phyloP scores from a whole-genome alignment of 192 early-diverging fungal species.

The Mortierella alpina region DNA sequence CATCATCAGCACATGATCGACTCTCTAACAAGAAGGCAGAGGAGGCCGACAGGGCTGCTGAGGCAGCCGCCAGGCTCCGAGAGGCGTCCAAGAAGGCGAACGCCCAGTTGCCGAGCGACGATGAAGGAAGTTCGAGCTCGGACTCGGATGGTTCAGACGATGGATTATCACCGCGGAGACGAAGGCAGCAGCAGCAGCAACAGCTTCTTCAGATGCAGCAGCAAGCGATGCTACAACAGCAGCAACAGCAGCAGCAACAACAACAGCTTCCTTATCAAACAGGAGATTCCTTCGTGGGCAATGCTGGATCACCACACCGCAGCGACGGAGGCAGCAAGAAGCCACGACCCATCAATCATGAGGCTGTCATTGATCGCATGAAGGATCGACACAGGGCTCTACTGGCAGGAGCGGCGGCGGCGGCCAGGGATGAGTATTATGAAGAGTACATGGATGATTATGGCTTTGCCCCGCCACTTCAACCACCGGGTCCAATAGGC shows the following conservation, averaged over 20 bases:
- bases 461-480: conserved; percentile 2
- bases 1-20: not conserved
- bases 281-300: not conserved
- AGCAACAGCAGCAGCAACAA: conserved; percentile 10
- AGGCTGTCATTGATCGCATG: conserved; percentile 38
- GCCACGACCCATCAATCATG: conserved; percentile 7
- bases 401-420: conserved; percentile 18
- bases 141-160: conserved; percentile 24
- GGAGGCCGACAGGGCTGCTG: conserved; percentile 17
- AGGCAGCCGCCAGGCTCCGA: conserved; percentile 15
- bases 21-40: not conserved
- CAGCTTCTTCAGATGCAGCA: conserved; percentile 1
- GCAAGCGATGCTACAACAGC: conserved; percentile 2
- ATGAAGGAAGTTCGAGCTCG: conserved; percentile 28
- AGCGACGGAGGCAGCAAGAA: not conserved
- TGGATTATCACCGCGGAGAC: not conserved
- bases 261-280: conserved; percentile 5
- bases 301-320: not conserved
- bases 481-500: conserved; percentile 1
- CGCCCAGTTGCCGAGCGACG: conserved; percentile 40
- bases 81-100: conserved; percentile 35
- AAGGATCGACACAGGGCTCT: conserved; percentile 39
- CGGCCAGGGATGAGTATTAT: conserved; percentile 34
- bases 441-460: conserved; percentile 40
- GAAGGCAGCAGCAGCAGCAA: conserved; percentile 17